Conservation (phyloP, 768 basidiomycete species). For the Pisolithus marmoratus region DNA sequence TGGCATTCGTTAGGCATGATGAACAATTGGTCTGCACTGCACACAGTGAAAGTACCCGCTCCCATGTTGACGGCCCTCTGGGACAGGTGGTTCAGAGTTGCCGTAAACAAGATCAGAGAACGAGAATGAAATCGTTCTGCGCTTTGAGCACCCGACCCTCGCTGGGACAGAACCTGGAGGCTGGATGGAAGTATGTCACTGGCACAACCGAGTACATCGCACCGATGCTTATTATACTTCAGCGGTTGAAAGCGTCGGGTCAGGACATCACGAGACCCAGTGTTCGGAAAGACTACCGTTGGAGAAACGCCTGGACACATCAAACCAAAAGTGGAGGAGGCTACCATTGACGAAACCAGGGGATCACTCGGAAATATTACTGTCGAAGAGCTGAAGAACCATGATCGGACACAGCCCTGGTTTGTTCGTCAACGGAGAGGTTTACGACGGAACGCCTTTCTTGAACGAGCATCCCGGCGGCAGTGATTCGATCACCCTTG, state of each 20-base stretch:
- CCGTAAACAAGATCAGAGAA: slow-evolving; percentile 33
- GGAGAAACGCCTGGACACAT: not conserved
- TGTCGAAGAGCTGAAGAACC: slow-evolving; percentile 36
- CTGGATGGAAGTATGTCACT: slow-evolving; percentile 48
- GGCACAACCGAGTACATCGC: too few species aligned
- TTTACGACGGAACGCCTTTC: slow-evolving; percentile 48
- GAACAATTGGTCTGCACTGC: slow-evolving; percentile 39
- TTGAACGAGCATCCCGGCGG: slow-evolving; percentile 58
- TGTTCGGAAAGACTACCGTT: slow-evolving; percentile 22
- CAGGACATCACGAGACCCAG: slow-evolving; percentile 38
- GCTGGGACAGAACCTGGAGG: slow-evolving; percentile 43
- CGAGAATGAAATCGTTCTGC: slow-evolving; percentile 23
- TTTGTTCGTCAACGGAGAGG: slow-evolving; percentile 51
- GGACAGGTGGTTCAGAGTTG: slow-evolving; percentile 53
- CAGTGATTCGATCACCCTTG: slow-evolving; percentile 45
- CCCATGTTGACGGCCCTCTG: not conserved
- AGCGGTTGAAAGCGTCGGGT: slow-evolving; percentile 43
- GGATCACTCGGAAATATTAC: slow-evolving; percentile 41
- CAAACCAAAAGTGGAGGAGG: slow-evolving; percentile 10
- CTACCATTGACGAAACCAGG: slow-evolving; percentile 42
- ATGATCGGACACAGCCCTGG: slow-evolving; percentile 36
- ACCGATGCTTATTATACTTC: not conserved
- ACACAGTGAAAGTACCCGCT: not conserved
- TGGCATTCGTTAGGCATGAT: slow-evolving; percentile 59
- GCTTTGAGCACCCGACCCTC: slow-evolving; percentile 56